Evolutionary conservation across 108 stramenopile genomes (phyloP), one percentile per base, ranked within the genome.

Genomic region (Licmophora abbreviata): DNA sequence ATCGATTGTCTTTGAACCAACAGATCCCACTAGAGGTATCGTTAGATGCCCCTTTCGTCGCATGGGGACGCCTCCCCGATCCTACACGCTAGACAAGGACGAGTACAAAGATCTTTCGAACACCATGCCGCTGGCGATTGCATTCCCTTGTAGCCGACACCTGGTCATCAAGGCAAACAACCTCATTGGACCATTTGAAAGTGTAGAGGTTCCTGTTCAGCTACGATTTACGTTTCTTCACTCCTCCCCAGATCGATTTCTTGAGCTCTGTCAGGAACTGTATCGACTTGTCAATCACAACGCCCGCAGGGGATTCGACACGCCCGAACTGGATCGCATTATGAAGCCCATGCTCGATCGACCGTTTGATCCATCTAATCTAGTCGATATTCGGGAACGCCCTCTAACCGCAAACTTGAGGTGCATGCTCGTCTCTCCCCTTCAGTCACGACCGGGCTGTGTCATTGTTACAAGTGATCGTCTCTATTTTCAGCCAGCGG

Each of bases 1-100:
- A 47, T 83, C 81, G 3, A 31, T 91, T 22, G 68, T 91, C 18
- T 86, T 91, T 51, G 89, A 91, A 61, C 89, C 89, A n/a, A 54
- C 70, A 21, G 80, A 86, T 59, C 32, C 53, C 23, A 53, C 66
- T 17, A 52, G 80, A 41, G 67, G 71, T 0, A 82, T 91, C 31
- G 48, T 86, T 34, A 67, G 89, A 14, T 61, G 68, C 51, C 73
- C 89, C 17, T 90, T 90, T 60, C 22, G 31, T 8, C 66, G 61
- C 36, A 68, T 90, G 81, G 56, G 57, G 14, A 49, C 20, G 14
- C 61, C 68, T 29, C 85, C 87, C n/a, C 57, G 56, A 29, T 63
- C 64, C 45, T 61, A 59, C 26, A 59, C 71, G 11, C 18, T 12
- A 11, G 44, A 14, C 18, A 56, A 27, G 20, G n/a, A 35, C 15